A percentile compares a stretch with the other conserved stretches of the same genome.
These are phyloP conservation scores for Crithidia expoeki DNA, from an alignment of 208 protist species.

Conservation along the genomic window DNA sequence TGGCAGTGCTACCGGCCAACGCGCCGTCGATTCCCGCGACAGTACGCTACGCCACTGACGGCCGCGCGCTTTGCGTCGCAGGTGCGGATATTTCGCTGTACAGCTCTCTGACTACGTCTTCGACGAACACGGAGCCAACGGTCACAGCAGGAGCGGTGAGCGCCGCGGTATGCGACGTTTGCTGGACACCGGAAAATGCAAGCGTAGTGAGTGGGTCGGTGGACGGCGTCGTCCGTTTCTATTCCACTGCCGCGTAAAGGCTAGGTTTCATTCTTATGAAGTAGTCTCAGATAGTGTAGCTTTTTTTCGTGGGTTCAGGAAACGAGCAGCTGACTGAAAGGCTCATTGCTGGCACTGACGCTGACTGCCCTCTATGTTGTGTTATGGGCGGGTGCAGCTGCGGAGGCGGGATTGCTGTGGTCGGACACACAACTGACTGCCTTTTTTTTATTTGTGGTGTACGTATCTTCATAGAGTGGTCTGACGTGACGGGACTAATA, in stretches of 20 bases:
- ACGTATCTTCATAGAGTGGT: too few species aligned
- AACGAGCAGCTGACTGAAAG: too few species aligned
- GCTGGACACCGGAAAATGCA: slow-evolving; percentile 45
- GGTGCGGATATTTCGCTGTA: slow-evolving; percentile 25
- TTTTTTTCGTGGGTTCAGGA: too few species aligned
- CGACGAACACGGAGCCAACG: slow-evolving; percentile 9
- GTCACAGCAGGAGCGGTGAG: slow-evolving; percentile 13
- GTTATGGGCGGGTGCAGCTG: too few species aligned
- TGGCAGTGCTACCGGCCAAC: slow-evolving; percentile 36
- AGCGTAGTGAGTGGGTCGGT: slow-evolving; percentile 46
- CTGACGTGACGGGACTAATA: too few species aligned
- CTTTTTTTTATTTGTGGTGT: too few species aligned
- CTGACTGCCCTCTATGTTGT: too few species aligned
- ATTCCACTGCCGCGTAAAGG: slow-evolving; percentile 19
- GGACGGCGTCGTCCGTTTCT: slow-evolving; percentile 56
- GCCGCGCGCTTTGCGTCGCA: slow-evolving; percentile 28
- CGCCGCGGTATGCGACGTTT: slow-evolving; percentile 42
- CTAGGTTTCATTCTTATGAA: not conserved
- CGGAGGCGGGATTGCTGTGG: too few species aligned
- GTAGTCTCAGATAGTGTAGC: not conserved
- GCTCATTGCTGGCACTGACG: too few species aligned
- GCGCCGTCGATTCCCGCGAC: slow-evolving; percentile 22
- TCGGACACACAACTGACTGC: too few species aligned
- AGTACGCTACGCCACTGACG: slow-evolving; percentile 49
- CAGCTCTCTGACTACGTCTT: slow-evolving; percentile 8